phyloP scores from a whole-genome alignment of 257 asterid genomes.

The Striga asiatica region DNA sequence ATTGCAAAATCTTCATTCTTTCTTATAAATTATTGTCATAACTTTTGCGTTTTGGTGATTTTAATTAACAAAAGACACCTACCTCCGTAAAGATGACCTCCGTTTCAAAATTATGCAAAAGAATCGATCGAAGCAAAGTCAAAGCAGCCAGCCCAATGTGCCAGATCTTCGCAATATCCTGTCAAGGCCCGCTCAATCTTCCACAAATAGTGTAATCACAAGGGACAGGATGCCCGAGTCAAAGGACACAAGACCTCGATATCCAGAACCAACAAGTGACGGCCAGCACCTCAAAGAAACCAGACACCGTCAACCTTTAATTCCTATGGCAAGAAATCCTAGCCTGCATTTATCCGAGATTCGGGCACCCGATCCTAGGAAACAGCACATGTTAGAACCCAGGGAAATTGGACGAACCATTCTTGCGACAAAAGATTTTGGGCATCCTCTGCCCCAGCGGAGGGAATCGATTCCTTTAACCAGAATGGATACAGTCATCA shows the following conservation, averaged over 20 bases:
- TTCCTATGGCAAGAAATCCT: slow-evolving; percentile 25
- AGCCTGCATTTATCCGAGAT: slow-evolving; percentile 22
- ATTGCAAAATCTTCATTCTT: too few relatives aligned
- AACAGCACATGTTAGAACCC: slow-evolving; percentile 21
- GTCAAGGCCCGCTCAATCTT: slow-evolving; percentile 80
- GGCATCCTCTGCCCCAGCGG: slow-evolving; percentile 34
- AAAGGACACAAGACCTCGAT: slow-evolving; percentile 27
- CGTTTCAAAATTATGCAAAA: slow-evolving; percentile 71
- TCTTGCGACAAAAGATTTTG: slow-evolving; percentile 30
- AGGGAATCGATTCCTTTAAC: slow-evolving; percentile 35
- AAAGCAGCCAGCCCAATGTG: slow-evolving; percentile 36
- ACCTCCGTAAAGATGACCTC: slow-evolving; percentile 62
- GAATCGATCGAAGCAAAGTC: slow-evolving; percentile 28
- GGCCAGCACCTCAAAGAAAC: slow-evolving; percentile 25
- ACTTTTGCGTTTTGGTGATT: slow-evolving; percentile 9
- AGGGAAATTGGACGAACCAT: slow-evolving; percentile 25
- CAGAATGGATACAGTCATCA: slow-evolving; percentile 30
- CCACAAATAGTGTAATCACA: slow-evolving; percentile 31
- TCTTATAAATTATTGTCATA: slow-evolving; percentile 8
- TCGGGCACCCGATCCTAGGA: slow-evolving; percentile 28
- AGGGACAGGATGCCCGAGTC: slow-evolving; percentile 32
- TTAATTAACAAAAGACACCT: slow-evolving; percentile 29
- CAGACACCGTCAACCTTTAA: slow-evolving; percentile 26
- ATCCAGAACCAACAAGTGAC: slow-evolving; percentile 24
- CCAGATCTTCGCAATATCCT: slow-evolving; percentile 69